Evolutionary conservation across 129 eudicot genomes (phyloP).

Genomic region (Artemisia tridentata): DNA sequence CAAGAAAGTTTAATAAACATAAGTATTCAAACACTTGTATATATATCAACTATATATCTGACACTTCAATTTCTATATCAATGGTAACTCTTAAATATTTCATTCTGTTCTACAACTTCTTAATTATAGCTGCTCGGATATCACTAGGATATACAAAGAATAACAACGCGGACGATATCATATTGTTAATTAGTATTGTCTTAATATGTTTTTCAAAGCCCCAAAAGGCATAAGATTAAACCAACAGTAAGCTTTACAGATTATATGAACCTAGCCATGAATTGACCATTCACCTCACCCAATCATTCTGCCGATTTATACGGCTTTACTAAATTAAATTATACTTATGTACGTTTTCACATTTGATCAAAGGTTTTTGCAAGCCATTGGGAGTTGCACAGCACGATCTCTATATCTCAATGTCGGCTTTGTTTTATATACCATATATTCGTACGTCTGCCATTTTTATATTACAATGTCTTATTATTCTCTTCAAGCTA

Average conservation of each 20-base stretch:
- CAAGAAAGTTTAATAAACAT: no score
- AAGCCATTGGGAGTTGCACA: slow-evolving; percentile 29
- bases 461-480: background rate
- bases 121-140: no score
- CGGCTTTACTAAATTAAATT: slow-evolving; percentile 22
- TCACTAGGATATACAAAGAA: no score
- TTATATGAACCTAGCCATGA: slow-evolving; percentile 52
- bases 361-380: slow-evolving; percentile 29
- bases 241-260: slow-evolving; percentile 10
- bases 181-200: no score
- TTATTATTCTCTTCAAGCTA: background rate
- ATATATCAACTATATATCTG: no score
- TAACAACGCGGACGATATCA: no score
- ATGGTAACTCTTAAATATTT: no score
- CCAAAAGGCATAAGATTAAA: background rate
- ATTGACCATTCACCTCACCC: slow-evolving; percentile 37
- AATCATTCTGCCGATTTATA: slow-evolving; percentile 40
- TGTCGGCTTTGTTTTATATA: slow-evolving; percentile 27
- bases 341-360: slow-evolving; percentile 20
- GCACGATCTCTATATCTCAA: slow-evolving; percentile 36
- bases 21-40: no score
- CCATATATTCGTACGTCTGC: slow-evolving; percentile 1
- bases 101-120: no score
- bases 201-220: no score
- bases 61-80: no score